phyloP scores from a whole-genome alignment of 805 yeast genomes.

The Myxozyma lipomycoides region DNA sequence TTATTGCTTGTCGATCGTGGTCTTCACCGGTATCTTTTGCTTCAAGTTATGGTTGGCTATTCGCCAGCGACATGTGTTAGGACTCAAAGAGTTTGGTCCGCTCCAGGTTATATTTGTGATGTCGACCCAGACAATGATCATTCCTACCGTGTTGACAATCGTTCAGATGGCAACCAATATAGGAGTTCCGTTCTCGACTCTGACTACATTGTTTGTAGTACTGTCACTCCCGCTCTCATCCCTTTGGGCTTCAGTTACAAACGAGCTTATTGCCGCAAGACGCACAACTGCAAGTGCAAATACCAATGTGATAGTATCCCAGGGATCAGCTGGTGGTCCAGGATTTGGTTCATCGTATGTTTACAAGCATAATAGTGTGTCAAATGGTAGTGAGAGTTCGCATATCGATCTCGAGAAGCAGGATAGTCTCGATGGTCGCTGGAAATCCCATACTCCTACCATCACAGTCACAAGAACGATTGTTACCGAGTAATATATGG shows the following conservation, averaged over 20 bases:
- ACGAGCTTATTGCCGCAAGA: slow-evolving; percentile 32
- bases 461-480: slow-evolving; percentile 24
- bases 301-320: neutral
- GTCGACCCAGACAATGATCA: slow-evolving; percentile 73
- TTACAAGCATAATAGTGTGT: slow-evolving; percentile 2
- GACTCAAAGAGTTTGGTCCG: slow-evolving; percentile 76
- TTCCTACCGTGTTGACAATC: slow-evolving; percentile 69
- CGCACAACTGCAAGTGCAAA: slow-evolving; percentile 3
- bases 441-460: neutral
- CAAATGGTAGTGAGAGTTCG: neutral
- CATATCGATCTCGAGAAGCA: slow-evolving; percentile 19
- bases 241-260: slow-evolving; percentile 79
- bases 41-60: slow-evolving; percentile 67
- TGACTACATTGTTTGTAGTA: slow-evolving; percentile 60
- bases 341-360: slow-evolving; percentile 5
- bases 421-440: slow-evolving; percentile 1
- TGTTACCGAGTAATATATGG: slow-evolving; percentile 13
- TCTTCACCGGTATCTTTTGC: slow-evolving; percentile 58
- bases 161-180: slow-evolving; percentile 45
- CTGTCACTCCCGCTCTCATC: slow-evolving; percentile 77
- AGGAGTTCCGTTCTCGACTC: slow-evolving; percentile 41
- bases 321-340: neutral
- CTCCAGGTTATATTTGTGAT: slow-evolving; percentile 76
- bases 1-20: slow-evolving; percentile 63
- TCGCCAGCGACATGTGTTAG: slow-evolving; percentile 67